Base-by-base conservation (phyloP, 352 stramenopile species). In the Phytophthora idaei region DNA sequence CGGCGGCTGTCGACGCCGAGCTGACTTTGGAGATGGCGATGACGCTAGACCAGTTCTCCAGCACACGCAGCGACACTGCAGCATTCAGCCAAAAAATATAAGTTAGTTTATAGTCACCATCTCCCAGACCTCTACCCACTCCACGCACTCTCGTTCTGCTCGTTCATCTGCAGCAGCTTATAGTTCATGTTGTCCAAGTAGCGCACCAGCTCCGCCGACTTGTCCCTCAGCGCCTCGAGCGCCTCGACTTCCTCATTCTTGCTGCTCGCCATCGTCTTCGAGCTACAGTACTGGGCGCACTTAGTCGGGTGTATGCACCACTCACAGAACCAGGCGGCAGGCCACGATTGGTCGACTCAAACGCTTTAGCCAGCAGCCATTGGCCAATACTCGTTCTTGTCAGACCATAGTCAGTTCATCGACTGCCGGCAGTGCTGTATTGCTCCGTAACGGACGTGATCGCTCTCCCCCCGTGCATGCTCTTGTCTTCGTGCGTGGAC, bases 1-100 rank as follows among this genome's bases (percentile, higher is more conserved):
- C 32, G 1, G 61, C 60, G 15, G 80, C 77, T 0, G 58, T 54
- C 12, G 67, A 79, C 5, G 55, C 56, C 4, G 59, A 58, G 17
- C 57, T 71, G 31, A 87, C 68, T 62, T 88, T 93, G 31, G 85
- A 85, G 55, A 93, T 82, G 47, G 76, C 74, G 55, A 93, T 87
- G 52, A 92, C 85, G 56, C 85, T 92, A 5, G 83, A 89, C 85
- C 85, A 93, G 64, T 93, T 93, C 69, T 92, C 83, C 32, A 93
- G 64, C 58, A 93, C 85, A 5, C 83, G 85, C 32, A 93, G 69
- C 32, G 85, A 92, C 61, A 89, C 85, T 93, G 50, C 21, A 66
- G 6, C 25, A 63, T 28, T 39, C 12, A 1, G 46, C 41, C 6
- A 10, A 7, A 9, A 48, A 36, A 17, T 48, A n/a, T 28, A 6